Percentiles rank a stretch among this genome's conserved stretches.
phyloP scores from a whole-genome alignment of 768 basidiomycete species.

The Boletus vermiculosoides region DNA sequence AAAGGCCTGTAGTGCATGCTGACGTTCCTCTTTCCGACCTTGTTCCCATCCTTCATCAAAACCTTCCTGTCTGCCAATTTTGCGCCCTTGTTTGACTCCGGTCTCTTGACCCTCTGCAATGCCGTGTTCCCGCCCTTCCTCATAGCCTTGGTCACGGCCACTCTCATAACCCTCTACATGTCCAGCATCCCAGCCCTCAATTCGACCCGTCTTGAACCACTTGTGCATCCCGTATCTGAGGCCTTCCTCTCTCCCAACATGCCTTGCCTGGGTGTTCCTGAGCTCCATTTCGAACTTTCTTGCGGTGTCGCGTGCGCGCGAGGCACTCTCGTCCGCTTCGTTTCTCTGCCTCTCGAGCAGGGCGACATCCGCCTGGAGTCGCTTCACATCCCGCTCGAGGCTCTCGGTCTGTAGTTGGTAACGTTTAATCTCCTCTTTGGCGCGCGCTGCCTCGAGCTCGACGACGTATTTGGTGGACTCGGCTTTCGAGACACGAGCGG shows the following conservation, averaged over 20 bases:
- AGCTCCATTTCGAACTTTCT: constrained; percentile 44
- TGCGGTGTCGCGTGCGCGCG: constrained; percentile 44
- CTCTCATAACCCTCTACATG: constrained; percentile 45
- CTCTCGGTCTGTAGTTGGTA: constrained; percentile 48
- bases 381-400: constrained; percentile 44
- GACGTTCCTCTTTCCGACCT: constrained; percentile 50
- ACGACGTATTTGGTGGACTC: constrained; percentile 42
- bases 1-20: constrained; percentile 55
- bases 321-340: constrained; percentile 43
- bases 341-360: constrained; percentile 38
- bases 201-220: constrained; percentile 44
- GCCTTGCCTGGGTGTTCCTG: constrained; percentile 43
- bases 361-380: constrained; percentile 29
- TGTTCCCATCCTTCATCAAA: constrained; percentile 36
- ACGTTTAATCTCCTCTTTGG: constrained; percentile 46
- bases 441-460: constrained; percentile 40
- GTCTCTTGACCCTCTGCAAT: constrained; percentile 34
- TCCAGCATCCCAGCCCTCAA: constrained; percentile 47
- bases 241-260: constrained; percentile 44
- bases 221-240: constrained; percentile 40
- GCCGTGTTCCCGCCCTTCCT: constrained; percentile 42
- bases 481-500: constrained; percentile 37
- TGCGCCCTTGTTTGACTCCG: constrained; percentile 36
- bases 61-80: constrained; percentile 29
- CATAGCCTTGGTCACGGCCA: constrained; percentile 44